These are phyloP conservation scores for Saccharomycopsis crataegensis DNA, from an alignment of 1,139 yeast species.

Conservation along the genomic window DNA sequence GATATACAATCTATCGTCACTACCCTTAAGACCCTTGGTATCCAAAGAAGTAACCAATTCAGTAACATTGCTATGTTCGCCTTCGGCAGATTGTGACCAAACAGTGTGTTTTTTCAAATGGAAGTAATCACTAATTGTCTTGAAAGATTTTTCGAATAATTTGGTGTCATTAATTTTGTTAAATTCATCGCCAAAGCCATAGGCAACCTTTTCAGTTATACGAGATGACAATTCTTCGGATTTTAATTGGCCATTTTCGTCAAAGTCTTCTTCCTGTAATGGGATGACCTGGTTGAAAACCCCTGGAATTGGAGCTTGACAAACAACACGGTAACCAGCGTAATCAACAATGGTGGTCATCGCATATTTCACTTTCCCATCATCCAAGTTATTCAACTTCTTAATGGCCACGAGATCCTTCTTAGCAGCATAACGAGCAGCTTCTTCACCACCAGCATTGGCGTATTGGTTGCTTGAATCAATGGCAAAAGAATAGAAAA, in stretches of 20 bases:
- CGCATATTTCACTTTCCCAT: constrained; percentile 58
- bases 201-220: constrained; percentile 52
- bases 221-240: constrained; percentile 26
- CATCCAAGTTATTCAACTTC: constrained; percentile 59
- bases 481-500: constrained; percentile 75
- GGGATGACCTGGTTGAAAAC: constrained; percentile 47
- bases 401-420: constrained; percentile 76
- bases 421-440: constrained; percentile 72
- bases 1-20: constrained; percentile 78
- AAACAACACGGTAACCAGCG: constrained; percentile 79
- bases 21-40: constrained; percentile 79
- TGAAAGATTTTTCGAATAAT: constrained; percentile 44
- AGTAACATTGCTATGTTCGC: constrained; percentile 26
- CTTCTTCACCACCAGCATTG: constrained; percentile 71
- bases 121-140: constrained; percentile 61
- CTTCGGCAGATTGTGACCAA: constrained; percentile 32
- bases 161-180: constrained; percentile 40
- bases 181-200: constrained; percentile 68
- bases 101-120: constrained; percentile 70
- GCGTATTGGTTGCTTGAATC: constrained; percentile 68
- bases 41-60: constrained; percentile 66
- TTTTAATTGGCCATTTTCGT: constrained; percentile 29
- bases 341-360: constrained; percentile 83
- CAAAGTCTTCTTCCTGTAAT: constrained; percentile 29
- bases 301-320: constrained; percentile 98